These are phyloP conservation scores for Taphrina populina DNA, from an alignment of 1,139 yeast species.

Conservation along the genomic window DNA sequence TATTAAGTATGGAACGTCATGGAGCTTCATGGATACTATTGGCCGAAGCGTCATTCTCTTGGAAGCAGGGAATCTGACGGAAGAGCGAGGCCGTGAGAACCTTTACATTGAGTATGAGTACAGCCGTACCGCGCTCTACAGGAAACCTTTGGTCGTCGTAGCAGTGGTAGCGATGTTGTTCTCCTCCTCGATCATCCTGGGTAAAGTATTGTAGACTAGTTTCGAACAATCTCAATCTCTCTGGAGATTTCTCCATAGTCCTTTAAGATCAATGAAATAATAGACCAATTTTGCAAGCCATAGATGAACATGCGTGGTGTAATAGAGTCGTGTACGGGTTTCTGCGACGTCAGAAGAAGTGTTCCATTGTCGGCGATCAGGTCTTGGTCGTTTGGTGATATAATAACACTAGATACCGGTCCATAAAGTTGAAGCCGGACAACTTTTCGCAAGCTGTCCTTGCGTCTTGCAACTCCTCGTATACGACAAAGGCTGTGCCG, in stretches of 20 bases:
- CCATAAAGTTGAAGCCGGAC: conserved; percentile 62
- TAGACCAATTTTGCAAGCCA: no score
- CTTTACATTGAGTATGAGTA: conserved; percentile 43
- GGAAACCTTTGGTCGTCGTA: conserved; percentile 24
- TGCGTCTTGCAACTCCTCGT: conserved; percentile 54
- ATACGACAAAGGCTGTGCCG: conserved; percentile 63
- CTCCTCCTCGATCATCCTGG: not conserved
- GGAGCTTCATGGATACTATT: conserved; percentile 61
- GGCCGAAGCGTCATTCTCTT: conserved; percentile 82
- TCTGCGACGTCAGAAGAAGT: no score
- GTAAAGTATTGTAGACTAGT: not conserved
- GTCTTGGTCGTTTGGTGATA: conserved; percentile 40
- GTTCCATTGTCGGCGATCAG: no score
- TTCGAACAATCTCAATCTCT: no score
- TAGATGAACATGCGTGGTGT: no score
- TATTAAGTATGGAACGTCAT: conserved; percentile 52
- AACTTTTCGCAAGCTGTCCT: conserved; percentile 54
- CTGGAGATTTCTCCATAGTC: no score
- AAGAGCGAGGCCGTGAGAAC: conserved; percentile 61
- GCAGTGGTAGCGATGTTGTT: conserved; percentile 3
- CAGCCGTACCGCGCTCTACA: not conserved
- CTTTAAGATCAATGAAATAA: no score
- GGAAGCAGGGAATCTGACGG: conserved; percentile 63
- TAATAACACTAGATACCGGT: conserved; percentile 58
- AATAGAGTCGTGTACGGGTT: no score